phyloP scores from a whole-genome alignment of 371 early-diverging fungal species.

The Rhizopus delemar region DNA sequence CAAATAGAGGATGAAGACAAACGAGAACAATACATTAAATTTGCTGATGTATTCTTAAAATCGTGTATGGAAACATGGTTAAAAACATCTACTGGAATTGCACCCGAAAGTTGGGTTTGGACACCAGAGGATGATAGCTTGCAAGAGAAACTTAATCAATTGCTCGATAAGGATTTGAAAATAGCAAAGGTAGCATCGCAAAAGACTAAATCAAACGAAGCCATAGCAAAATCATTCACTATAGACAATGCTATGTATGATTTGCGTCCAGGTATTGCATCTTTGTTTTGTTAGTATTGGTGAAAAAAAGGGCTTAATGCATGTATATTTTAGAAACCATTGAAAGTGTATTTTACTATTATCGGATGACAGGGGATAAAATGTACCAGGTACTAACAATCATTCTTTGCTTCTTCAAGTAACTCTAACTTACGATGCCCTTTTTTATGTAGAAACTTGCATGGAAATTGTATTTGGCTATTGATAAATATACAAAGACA shows the following conservation, averaged over 20 bases:
- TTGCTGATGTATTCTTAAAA: constrained; percentile 32
- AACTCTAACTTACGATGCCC: no score
- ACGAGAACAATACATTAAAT: constrained; percentile 19
- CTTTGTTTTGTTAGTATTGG: no score
- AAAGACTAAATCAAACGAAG: neutral
- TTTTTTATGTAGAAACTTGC: constrained; percentile 38
- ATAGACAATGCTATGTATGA: constrained; percentile 34
- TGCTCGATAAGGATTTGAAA: neutral
- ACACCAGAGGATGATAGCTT: constrained; percentile 20
- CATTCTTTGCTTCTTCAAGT: no score
- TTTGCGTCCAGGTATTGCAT: constrained; percentile 55
- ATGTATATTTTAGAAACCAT: constrained; percentile 16
- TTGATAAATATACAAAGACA: constrained; percentile 58
- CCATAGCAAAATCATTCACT: constrained; percentile 11
- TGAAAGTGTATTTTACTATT: constrained; percentile 74
- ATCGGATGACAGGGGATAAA: constrained; percentile 67
- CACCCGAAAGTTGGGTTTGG: constrained; percentile 42
- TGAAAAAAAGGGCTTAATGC: no score
- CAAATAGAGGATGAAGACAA: constrained; percentile 12
- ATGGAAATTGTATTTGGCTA: constrained; percentile 61
- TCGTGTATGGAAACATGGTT: constrained; percentile 37
- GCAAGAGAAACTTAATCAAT: constrained; percentile 1
- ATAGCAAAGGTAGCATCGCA: neutral
- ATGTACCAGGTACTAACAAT: constrained; percentile 45
- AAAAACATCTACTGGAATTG: constrained; percentile 29